Evolutionary conservation across 495 filamentous ascomycete species (phyloP).

Genomic region (Talaromyces proteolyticus): DNA sequence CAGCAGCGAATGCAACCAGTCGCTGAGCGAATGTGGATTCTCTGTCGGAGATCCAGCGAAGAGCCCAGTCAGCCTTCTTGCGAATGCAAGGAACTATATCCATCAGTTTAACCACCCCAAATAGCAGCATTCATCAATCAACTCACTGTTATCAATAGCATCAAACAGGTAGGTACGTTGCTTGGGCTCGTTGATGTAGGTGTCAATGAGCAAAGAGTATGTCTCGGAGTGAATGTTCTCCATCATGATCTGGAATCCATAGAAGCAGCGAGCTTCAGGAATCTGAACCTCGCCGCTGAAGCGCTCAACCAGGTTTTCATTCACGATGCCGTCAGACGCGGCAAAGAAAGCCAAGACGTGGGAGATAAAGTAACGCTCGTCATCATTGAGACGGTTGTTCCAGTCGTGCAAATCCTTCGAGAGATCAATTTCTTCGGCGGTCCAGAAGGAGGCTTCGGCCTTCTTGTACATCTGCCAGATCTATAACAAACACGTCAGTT

Average conservation of each 20-base stretch:
- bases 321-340: constrained; percentile 98
- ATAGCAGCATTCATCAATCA: background rate
- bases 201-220: constrained; percentile 98
- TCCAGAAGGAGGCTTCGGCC: constrained; percentile 99
- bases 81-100: constrained; percentile 79
- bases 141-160: constrained; percentile 91
- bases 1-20: constrained; percentile 93
- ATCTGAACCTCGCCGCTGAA: constrained; percentile 97
- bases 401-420: constrained; percentile 98
- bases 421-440: constrained; percentile 97
- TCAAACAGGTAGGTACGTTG: constrained; percentile 96
- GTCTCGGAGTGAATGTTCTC: constrained; percentile 99
- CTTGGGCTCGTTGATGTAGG: constrained; percentile 97
- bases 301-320: constrained; percentile 97
- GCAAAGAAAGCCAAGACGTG: constrained; percentile 99
- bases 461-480: constrained; percentile 99
- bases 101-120: constrained; percentile 18
- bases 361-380: constrained; percentile 96
- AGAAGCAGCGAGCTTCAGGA: constrained; percentile 98
- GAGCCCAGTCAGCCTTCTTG: constrained; percentile 97
- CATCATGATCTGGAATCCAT: constrained; percentile 99
- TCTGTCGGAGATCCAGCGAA: constrained; percentile 89
- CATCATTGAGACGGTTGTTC: constrained; percentile 94
- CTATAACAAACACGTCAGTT: constrained; percentile 39
- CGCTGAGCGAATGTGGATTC: constrained; percentile 92